Evolutionary conservation across 257 asterid genomes (phyloP), one percentile per base, ranked within the genome.

Genomic region (Solanum pennellii): DNA sequence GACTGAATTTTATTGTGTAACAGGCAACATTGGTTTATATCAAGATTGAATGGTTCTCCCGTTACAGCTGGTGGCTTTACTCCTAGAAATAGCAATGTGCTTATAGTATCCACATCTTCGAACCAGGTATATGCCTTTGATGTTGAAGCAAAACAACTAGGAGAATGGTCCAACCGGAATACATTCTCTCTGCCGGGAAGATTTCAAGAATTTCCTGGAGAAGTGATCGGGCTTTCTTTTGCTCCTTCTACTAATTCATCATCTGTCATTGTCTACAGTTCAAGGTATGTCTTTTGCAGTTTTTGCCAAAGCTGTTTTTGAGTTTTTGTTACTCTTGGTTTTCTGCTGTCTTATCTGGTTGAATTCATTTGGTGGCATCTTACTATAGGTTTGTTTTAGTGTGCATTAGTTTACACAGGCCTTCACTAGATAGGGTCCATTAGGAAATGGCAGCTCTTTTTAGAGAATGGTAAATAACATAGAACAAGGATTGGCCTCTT

Each of bases 21-120:
- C 96, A 97, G 99, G 94, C 99, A 95, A 88, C 99, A 97, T 89
- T 97, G 99, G 99, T 96, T 96, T 88, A 89, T 97, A 89, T 91
- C 99, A 89, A 94, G 98, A 92, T 92, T 97, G 94, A 95, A 95
- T 79, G 98, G 98, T 77, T 98, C 98, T 23, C 93, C 99, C 44
- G 93, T 97, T 33, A 95, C 99, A 20, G 98, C 99, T 31, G 99
- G 95, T 88, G 99, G 99, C 42, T 97, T 97, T 90, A 89, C 94
- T 56, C 97, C 98, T 15, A 89, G 83, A 77, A 94, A 94, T 83
- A 92, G 96, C 93, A 96, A 94, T 84, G 91, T 97, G 87, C 95
- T 97, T 45, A 88, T 97, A 37, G 82, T 97, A 75, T 93, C 98
- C 82, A 96, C 99, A 42, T 97, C 99, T 47, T 96, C 95, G 23